Evolutionary conservation across 768 basidiomycete species (phyloP).

Genomic region (Cystofilobasidium capitatum): DNA sequence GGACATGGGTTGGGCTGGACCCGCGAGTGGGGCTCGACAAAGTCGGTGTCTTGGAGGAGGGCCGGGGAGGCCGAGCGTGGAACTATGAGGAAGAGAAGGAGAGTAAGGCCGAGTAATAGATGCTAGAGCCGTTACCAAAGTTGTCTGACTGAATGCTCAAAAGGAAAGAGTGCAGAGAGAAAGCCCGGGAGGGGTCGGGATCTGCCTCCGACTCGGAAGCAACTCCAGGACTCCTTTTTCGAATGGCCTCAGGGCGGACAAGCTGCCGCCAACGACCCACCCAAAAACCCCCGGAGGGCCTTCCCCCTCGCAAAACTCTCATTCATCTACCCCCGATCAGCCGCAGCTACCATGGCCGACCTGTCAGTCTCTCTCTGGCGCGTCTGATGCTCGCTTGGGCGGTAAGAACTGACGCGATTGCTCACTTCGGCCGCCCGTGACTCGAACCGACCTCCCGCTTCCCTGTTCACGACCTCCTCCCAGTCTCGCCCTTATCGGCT

Average conservation of each 20-base stretch:
- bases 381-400: not conserved
- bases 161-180: too few species aligned
- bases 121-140: not conserved
- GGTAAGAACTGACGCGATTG: too few species aligned
- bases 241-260: too few species aligned
- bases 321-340: not conserved
- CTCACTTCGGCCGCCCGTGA: not conserved
- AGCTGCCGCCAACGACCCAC: too few species aligned
- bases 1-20: slow-evolving; percentile 76
- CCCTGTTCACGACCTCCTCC: not conserved
- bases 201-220: too few species aligned
- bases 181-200: too few species aligned
- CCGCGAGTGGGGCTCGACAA: slow-evolving; percentile 62
- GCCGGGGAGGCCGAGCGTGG: slow-evolving; percentile 76
- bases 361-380: not conserved
- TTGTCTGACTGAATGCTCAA: too few species aligned
- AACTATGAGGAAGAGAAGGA: slow-evolving; percentile 50
- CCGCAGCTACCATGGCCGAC: not conserved
- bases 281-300: too few species aligned
- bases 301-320: not conserved
- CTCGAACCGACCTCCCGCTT: not conserved
- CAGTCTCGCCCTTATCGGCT: slow-evolving; percentile 72
- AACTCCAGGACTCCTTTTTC: too few species aligned
- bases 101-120: not conserved
- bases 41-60: slow-evolving; percentile 76